Evolutionary conservation across 2,329 filamentous ascomycete genomes (phyloP), one percentile per base, ranked within the genome.

Genomic region (Xenoacremonium recifei): DNA sequence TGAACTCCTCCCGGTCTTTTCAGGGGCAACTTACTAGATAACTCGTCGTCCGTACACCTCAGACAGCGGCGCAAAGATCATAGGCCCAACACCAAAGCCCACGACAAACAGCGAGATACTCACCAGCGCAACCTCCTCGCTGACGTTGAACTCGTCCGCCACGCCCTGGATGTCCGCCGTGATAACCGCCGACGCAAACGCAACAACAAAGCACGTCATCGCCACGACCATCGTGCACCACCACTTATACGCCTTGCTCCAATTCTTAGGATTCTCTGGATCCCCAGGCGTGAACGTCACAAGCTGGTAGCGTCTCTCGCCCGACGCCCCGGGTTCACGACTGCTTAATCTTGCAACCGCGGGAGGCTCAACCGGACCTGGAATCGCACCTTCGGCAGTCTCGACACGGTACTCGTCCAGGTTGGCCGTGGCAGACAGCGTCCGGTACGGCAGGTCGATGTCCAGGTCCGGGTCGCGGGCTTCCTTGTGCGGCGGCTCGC

Each of bases 161-260:
- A 89, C 81, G 2, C 83, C 85, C 3, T 60, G 68, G 4, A 95
- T 71, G 59, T 90, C 85, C 10, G 89, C 81, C 0, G 89, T 95
- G 59, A 95, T 83, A 51, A 95, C 84, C 38, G 82, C 81, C 36
- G 84, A 89, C 18, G 74, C 72, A 43, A 89, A 80, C 0, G 85
- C 83, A 33, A 88, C 85, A 30, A 87, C 82, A 59, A 89, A 89
- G 58, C 85, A 89, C 2, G 84, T 87, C 17, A 79, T 49, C 2
- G 89, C 86, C 0, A 95, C 88, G 13, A 89, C 81, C 84, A 95
- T 89, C 18, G 89, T 96, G 59, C 80, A 84, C 58, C 84, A 88
- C 87, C 88, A 92, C 66, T 91, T 93, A 63, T 72, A 85, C 1
- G 67, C 70, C 63, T 89, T 89, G 42, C 77, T 80, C 87, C 87